Base-by-base conservation (phyloP, 2,329 filamentous ascomycete species). In the Colletotrichum camelliae region DNA sequence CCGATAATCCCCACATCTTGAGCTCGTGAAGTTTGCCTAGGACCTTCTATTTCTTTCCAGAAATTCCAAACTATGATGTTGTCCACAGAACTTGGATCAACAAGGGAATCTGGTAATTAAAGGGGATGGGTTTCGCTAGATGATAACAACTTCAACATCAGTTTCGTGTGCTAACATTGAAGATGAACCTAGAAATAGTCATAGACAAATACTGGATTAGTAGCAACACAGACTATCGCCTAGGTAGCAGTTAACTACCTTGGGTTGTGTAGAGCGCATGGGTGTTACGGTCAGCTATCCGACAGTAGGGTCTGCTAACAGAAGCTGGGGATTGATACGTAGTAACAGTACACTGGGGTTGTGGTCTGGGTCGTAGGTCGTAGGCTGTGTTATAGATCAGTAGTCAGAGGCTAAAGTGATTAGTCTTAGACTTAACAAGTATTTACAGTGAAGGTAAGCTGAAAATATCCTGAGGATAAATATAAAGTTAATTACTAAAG, bases 61-160 rank as follows among this genome's bases (percentile, higher is more conserved):
- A n/a, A 12, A 18, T 5, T 48, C 39, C 0, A 9, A 12, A 18
- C 39, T n/a, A 12, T 43, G 0, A 24, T 24, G 24, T 10, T 0
- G 1, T 9, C 21, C 4, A 7, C 10, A 13, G 2, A 13, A 0
- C 43, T 48, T 48, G 1, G 5, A 4, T 18, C 43, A 48, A 4
- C 3, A 12, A 48, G 18, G 5, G 5, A 12, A 1, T n/a, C 4
- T 48, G 31, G 2, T 10, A 4, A 12, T 33, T 2, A 3, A 33
- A 33, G 31, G 1, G 2, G 31, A 8, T 31, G 31, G 9, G 3
- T 33, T 33, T 8, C 31, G 31, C 31, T 33, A n/a, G 43, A 48
- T 0, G 43, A 48, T 48, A 1, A 13, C 3, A 48, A 7, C 0
- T 12, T 48, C 0, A 12, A 10, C 1, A 21, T 21, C 2, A 48